Base-by-base conservation (phyloP, 164 flowering plant species). In the Macadamia tetraphylla region DNA sequence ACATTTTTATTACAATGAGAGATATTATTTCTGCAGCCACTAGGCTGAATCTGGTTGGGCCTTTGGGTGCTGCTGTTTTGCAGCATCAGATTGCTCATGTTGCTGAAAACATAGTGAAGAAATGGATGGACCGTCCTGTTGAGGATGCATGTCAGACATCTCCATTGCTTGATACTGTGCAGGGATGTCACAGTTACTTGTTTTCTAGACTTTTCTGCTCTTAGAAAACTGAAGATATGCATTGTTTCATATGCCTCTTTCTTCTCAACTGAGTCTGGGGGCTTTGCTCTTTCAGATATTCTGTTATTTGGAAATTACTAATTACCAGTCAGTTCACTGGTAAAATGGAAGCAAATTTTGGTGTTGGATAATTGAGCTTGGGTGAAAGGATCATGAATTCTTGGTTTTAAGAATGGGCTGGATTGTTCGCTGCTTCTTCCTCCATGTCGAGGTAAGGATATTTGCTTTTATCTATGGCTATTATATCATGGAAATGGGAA, bases 11-110 rank as follows among this genome's bases (percentile, higher is more conserved):
- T 30, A 88, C 96, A n/a, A 78, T 88, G 88, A 86, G 99, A 79
- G 99, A 94, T 77, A 71, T 84, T 30, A 74, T 94, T 59, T 94
- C 99, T 58, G 94, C 99, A 60, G 96, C 99, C 35, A 94, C 99
- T 1, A 85, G 99, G 81, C 78, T 94, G 70, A 92, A 92, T 77
- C 68, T 94, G 80, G 80, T 94, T 1, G 99, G 99, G 18, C 99
- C 99, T 0, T 29, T 88, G 58, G 98, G 91, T 30, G 99, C 94
- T 3, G 84, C 97, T 18, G 77, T 81, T 6, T 43, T 94, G 84
- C 99, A 94, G 81, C 99, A 94, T 78, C 85, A 81, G 73, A 74
- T 92, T 67, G 83, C 96, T 53, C 49, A 46, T 60, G 77, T 79
- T 67, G 94, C 97, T 1, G 98, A 94, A 78, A 83, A 70, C n/a